phyloP scores from a whole-genome alignment of 306 rosid genomes.

The Corylus americana region DNA sequence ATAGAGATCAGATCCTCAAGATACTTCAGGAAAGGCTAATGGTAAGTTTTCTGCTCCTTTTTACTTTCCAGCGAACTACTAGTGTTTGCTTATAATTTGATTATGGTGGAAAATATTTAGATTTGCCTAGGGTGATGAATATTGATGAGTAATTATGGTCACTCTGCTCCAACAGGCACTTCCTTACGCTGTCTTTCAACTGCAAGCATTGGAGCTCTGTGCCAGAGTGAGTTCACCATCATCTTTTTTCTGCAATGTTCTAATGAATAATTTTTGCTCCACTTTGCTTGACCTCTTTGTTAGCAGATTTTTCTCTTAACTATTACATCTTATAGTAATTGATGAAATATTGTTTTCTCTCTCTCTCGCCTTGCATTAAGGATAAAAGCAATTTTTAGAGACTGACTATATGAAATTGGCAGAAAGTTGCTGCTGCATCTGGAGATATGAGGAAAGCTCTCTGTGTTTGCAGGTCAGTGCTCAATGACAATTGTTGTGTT shows the following conservation, averaged over 20 bases:
- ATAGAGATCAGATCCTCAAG: conserved; percentile 75
- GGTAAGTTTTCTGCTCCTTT: conserved; percentile 46
- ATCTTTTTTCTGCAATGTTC: not conserved
- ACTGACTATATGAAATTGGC: conserved; percentile 24
- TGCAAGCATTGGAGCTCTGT: conserved; percentile 84
- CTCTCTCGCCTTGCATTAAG: not conserved
- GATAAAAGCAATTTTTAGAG: conserved; percentile 4
- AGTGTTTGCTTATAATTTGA: not conserved
- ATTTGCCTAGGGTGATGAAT: conserved; percentile 17
- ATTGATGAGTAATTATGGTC: conserved; percentile 16
- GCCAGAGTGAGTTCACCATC: conserved; percentile 72
- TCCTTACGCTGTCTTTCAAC: conserved; percentile 68
- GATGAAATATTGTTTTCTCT: not conserved
- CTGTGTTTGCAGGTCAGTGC: conserved; percentile 72
- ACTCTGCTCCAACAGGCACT: conserved; percentile 49
- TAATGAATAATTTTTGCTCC: not conserved
- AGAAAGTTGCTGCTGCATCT: conserved; percentile 94
- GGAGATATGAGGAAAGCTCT: conserved; percentile 99
- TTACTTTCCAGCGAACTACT: not conserved
- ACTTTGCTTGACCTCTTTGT: not conserved
- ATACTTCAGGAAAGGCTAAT: conserved; percentile 77
- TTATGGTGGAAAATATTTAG: not conserved
- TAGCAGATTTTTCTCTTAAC: not conserved
- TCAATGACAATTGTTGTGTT: conserved; percentile 2
- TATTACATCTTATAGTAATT: not conserved